These are phyloP conservation scores for Cercospora sp. DNA, from an alignment of 2,329 filamentous ascomycete species.

Conservation along the genomic window DNA sequence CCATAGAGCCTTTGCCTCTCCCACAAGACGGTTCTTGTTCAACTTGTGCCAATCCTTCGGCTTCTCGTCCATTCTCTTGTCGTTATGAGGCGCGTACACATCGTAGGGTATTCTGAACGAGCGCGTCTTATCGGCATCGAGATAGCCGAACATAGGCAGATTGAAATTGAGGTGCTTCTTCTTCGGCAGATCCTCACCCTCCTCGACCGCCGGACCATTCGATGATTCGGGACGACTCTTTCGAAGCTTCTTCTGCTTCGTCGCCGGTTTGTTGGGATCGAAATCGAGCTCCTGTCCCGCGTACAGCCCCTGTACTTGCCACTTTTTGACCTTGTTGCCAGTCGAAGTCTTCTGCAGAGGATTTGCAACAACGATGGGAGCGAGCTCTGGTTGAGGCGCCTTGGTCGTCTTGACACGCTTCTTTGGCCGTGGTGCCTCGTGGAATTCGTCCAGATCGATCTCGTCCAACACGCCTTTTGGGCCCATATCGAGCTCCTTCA, in stretches of 20 bases:
- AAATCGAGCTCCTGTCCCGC: constrained; percentile 68
- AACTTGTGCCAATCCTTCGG: constrained; percentile 91
- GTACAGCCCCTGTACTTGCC: constrained; percentile 80
- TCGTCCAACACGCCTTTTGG: constrained; percentile 37
- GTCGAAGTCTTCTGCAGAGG: constrained; percentile 34
- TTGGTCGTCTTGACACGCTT: constrained; percentile 34
- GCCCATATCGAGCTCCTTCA: constrained; percentile 40
- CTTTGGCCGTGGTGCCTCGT: constrained; percentile 28
- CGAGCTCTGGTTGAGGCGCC: constrained; percentile 27
- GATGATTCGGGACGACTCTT: constrained; percentile 39
- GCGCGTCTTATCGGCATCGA: constrained; percentile 59
- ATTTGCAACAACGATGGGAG: constrained; percentile 28
- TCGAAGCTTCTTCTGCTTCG: constrained; percentile 47
- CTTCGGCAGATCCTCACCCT: constrained; percentile 51
- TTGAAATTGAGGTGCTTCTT: constrained; percentile 42
- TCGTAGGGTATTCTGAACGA: constrained; percentile 90
- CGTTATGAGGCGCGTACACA: constrained; percentile 80
- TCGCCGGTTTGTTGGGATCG: constrained; percentile 42
- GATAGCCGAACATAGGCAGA: constrained; percentile 42
- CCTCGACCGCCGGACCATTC: constrained; percentile 39
- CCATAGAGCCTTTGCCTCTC: constrained; percentile 42
- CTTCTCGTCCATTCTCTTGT: constrained; percentile 70
- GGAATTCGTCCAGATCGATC: constrained; percentile 35
- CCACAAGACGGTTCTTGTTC: constrained; percentile 83
- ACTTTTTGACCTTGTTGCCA: constrained; percentile 65